Percentiles rank a stretch among this genome's conserved stretches.
Conservation (phyloP, 169 alveolate species). For the Theileria equi region DNA sequence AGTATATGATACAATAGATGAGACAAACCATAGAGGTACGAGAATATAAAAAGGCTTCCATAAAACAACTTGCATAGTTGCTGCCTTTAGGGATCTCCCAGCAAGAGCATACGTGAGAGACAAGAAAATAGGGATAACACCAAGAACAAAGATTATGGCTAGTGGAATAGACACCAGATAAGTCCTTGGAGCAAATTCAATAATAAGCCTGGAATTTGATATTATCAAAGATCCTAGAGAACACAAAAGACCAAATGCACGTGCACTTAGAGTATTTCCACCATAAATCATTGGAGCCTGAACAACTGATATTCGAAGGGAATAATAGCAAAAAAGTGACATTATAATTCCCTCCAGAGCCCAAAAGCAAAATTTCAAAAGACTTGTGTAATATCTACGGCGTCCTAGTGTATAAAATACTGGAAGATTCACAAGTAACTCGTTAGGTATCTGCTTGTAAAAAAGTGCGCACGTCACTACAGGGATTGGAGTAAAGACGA, state of each 20-base stretch:
- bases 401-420: constrained; percentile 42
- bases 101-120: constrained; percentile 51
- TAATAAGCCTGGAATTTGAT: constrained; percentile 64
- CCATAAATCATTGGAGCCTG: constrained; percentile 19
- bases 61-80: constrained; percentile 59
- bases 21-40: constrained; percentile 64
- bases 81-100: constrained; percentile 54
- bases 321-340: constrained; percentile 17
- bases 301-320: constrained; percentile 19
- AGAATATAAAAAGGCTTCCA: constrained; percentile 67
- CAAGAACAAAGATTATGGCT: too few relatives aligned
- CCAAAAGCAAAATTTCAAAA: constrained; percentile 18
- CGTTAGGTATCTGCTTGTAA: constrained; percentile 18
- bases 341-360: constrained; percentile 40
- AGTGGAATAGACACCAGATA: constrained; percentile 61
- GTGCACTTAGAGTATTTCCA: constrained; percentile 37
- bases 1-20: constrained; percentile 55
- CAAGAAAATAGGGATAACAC: too few relatives aligned
- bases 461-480: constrained; percentile 21
- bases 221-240: constrained; percentile 63
- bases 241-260: constrained; percentile 68
- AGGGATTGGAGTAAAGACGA: constrained; percentile 40
- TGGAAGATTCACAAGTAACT: constrained; percentile 21
- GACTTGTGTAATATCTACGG: constrained; percentile 34
- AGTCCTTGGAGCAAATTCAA: constrained; percentile 65